A percentile compares a stretch with the other conserved stretches of the same genome.
These are phyloP conservation scores for Starmerella sp. DNA, from an alignment of 805 yeast genomes.

Conservation along the genomic window DNA sequence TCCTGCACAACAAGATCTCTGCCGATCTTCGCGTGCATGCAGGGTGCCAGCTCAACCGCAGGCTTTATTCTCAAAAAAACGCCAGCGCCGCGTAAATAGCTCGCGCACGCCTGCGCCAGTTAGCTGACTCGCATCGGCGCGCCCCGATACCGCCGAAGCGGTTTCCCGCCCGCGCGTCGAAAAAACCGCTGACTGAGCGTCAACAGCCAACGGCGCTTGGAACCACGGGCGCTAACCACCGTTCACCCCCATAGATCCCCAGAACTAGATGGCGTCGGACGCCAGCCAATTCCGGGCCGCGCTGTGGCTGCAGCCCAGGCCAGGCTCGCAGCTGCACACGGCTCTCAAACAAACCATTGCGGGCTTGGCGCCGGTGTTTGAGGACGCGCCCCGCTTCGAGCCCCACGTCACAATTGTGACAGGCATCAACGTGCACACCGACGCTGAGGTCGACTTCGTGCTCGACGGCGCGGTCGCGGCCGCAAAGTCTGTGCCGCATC, in stretches of 20 bases:
- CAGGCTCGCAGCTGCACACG: conserved; percentile 42
- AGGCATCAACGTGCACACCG: conserved; percentile 39
- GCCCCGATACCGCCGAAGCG: too few species aligned
- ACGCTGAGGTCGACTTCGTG: conserved; percentile 48
- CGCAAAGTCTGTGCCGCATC: conserved; percentile 32
- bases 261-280: not conserved
- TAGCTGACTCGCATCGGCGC: too few species aligned
- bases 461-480: conserved; percentile 53
- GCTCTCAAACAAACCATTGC: conserved; percentile 47
- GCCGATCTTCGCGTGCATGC: too few species aligned
- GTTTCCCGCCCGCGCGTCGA: not conserved
- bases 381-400: conserved; percentile 54
- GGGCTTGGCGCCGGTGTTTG: conserved; percentile 61
- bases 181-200: conserved; percentile 1
- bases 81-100: too few species aligned
- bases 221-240: too few species aligned
- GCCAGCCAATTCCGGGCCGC: conserved; percentile 27
- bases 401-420: conserved; percentile 73
- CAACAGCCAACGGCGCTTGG: not conserved
- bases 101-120: too few species aligned
- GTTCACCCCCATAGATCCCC: not conserved
- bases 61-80: too few species aligned
- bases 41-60: too few species aligned
- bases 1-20: too few species aligned
- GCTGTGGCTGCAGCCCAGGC: conserved; percentile 66